A percentile compares a stretch with the other conserved stretches of the same genome.
Evolutionary conservation across 805 yeast species (phyloP).

Genomic region (Ogataea glucozyma): DNA sequence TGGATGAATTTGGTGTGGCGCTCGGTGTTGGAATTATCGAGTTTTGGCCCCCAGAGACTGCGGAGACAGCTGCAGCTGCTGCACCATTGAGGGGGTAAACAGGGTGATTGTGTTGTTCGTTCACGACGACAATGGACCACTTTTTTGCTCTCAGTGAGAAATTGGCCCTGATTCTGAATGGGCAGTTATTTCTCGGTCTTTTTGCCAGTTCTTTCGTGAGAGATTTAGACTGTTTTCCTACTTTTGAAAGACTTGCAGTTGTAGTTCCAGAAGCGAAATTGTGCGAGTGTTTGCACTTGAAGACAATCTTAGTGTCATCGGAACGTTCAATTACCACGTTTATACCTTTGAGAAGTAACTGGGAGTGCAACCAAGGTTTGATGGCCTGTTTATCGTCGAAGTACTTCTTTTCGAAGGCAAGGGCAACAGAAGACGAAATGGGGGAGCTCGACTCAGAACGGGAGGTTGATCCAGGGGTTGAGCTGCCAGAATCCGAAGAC

Average conservation of each 20-base stretch:
- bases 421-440: conserved; percentile 13
- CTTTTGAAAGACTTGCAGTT: no score
- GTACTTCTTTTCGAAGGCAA: conserved; percentile 25
- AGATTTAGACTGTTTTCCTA: conserved; percentile 16
- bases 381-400: conserved; percentile 49
- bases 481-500: no score
- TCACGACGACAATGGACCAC: conserved; percentile 64
- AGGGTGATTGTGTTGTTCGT: conserved; percentile 60
- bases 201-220: conserved; percentile 17
- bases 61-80: neutral
- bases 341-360: conserved; percentile 49
- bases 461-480: neutral
- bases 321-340: conserved; percentile 62
- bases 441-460: conserved; percentile 1
- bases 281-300: conserved; percentile 54
- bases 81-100: conserved; percentile 27
- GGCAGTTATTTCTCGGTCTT: conserved; percentile 44
- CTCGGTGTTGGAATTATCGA: conserved; percentile 10
- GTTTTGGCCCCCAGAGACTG: neutral
- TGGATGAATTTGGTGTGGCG: conserved; percentile 11
- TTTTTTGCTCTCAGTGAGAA: conserved; percentile 49
- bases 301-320: conserved; percentile 59
- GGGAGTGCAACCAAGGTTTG: conserved; percentile 61
- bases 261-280: conserved; percentile 11
- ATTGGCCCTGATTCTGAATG: conserved; percentile 66